Base-by-base conservation (phyloP, 768 basidiomycete genomes). In the Mycena crocata region DNA sequence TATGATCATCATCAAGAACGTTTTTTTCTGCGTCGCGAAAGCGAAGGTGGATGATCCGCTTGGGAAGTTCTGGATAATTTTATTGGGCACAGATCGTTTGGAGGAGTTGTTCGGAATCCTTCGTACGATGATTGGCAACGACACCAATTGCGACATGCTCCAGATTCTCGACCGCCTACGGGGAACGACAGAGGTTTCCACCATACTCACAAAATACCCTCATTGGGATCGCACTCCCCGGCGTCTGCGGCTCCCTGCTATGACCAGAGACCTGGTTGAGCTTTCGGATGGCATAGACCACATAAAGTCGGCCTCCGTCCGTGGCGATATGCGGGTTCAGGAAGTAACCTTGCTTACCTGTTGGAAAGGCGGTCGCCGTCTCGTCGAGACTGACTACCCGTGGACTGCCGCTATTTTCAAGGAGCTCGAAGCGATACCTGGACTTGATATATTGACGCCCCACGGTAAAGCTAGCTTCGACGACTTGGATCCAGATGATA, bases 1-100 rank as follows among this genome's bases (percentile, higher is more conserved):
- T 39, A 72, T 74, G 70, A 71, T 78, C 14, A 79, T 79, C 76
- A 73, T 82, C 67, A 83, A 80, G 70, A 82, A 82, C 57, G 72
- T 67, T 1, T 80, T 66, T 52, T 81, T 82, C 50, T 82, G 81
- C 62, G 73, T 82, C 30, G 80, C 75, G 2, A 83, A 81, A 62
- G 66, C 75, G 19, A 80, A 82, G 51, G 65, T 75, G 5, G 74
- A 81, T 50, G 45, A 77, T 58, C 78, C 78, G 0, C 54, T 75
- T 34, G 74, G 75, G 0, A 28, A 70, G 45, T 81, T 83, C 62
- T 81, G 62, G 58, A 48, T 82, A 14, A 78, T 80, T 21, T 70
- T 81, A 0, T 66, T 82, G 3, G 81, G 82, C 37, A 83, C 82
- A 0, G 79, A 83, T 58, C 71, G 77, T 1, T 71, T 82, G 17